Conservation (phyloP, 768 basidiomycete species). For the Suillus subluteus region DNA sequence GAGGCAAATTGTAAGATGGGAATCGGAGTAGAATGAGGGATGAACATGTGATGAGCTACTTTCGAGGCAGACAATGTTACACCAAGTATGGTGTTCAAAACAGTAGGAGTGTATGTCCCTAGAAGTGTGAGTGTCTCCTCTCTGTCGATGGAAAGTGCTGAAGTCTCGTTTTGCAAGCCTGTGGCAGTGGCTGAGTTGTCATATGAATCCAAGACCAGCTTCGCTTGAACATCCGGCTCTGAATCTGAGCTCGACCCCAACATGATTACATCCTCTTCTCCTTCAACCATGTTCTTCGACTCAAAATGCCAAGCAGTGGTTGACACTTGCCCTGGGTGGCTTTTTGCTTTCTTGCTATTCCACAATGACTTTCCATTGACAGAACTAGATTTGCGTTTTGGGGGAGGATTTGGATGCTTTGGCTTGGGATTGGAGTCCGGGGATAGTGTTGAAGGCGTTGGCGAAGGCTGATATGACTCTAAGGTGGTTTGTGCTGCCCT, state of each 20-base stretch:
- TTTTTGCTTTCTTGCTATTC: neutral
- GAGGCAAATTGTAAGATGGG: slow-evolving; percentile 50
- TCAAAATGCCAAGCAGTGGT: neutral
- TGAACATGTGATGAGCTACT: slow-evolving; percentile 59
- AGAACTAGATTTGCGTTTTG: slow-evolving; percentile 4
- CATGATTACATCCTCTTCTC: slow-evolving; percentile 1
- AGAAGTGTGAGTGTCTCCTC: slow-evolving; percentile 53
- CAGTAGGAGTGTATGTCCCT: slow-evolving; percentile 63
- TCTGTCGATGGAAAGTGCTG: neutral
- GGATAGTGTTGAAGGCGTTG: neutral
- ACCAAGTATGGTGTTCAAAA: slow-evolving; percentile 66
- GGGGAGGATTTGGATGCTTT: neutral
- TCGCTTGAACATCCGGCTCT: neutral
- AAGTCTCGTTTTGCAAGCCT: neutral
- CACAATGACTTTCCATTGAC: neutral
- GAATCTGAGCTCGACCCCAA: slow-evolving; percentile 4
- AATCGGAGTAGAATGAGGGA: slow-evolving; percentile 79
- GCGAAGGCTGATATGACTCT: neutral
- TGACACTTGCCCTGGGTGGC: neutral
- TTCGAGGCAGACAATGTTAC: slow-evolving; percentile 47
- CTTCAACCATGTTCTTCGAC: neutral
- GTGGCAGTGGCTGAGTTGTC: neutral
- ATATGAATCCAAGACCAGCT: neutral
- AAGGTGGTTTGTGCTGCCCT: slow-evolving; percentile 1
- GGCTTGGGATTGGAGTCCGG: neutral